These are phyloP conservation scores for Porodaedalea pini DNA, from an alignment of 1,284 basidiomycete species.

Conservation along the genomic window DNA sequence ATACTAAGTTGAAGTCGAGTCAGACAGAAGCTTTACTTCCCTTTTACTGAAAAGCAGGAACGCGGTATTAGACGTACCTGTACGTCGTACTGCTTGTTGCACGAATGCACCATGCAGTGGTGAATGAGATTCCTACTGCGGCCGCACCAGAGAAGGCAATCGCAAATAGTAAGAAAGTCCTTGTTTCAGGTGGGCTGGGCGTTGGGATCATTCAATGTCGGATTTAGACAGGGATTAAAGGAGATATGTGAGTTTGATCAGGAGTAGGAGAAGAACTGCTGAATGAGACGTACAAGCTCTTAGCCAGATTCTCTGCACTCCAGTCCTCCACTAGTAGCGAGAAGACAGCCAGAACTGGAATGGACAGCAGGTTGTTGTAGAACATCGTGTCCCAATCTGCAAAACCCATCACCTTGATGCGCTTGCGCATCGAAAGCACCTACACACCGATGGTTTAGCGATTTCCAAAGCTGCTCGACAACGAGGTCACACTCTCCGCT, in stretches of 20 bases:
- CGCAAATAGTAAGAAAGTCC: slow-evolving; percentile 77
- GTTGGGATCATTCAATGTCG: slow-evolving; percentile 17
- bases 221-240: background rate
- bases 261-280: background rate
- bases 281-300: slow-evolving; percentile 70
- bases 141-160: slow-evolving; percentile 96
- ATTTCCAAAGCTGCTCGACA: slow-evolving; percentile 7
- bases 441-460: slow-evolving; percentile 30
- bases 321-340: slow-evolving; percentile 91
- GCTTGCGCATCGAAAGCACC: slow-evolving; percentile 95
- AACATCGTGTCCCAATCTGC: slow-evolving; percentile 99
- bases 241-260: background rate
- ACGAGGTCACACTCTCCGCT: slow-evolving; percentile 1
- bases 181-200: slow-evolving; percentile 76
- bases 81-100: slow-evolving; percentile 97
- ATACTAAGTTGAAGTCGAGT: slow-evolving; percentile 53
- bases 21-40: slow-evolving; percentile 2
- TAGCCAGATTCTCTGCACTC: slow-evolving; percentile 72
- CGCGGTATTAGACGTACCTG: slow-evolving; percentile 47
- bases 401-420: slow-evolving; percentile 97
- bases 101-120: slow-evolving; percentile 98
- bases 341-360: slow-evolving; percentile 83
- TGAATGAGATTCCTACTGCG: slow-evolving; percentile 97
- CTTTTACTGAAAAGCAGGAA: background rate
- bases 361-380: slow-evolving; percentile 96